phyloP scores from a whole-genome alignment of 208 protist genomes.

The Leishmania amazonensis region DNA sequence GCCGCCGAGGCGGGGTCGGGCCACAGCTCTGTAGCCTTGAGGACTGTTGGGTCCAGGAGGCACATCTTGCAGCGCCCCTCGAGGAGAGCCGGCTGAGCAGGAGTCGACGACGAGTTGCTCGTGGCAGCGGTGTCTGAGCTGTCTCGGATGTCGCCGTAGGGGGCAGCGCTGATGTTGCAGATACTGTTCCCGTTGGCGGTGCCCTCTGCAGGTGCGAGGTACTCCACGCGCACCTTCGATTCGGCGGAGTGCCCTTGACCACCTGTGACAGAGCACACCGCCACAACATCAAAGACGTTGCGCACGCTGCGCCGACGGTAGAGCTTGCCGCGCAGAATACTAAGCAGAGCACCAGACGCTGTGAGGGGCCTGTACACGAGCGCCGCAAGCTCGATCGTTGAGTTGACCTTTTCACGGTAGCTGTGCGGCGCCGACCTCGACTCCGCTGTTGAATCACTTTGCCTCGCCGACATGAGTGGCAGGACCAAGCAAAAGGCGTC shows the following conservation, averaged over 20 bases:
- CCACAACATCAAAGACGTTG: constrained; percentile 48
- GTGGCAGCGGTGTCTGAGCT: neutral
- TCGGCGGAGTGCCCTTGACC: neutral
- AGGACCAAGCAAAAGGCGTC: neutral
- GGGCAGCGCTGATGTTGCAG: neutral
- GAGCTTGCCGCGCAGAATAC: constrained; percentile 51
- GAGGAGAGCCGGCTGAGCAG: neutral
- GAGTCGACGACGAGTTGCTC: neutral
- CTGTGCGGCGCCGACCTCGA: constrained; percentile 6
- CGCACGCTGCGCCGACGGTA: constrained; percentile 65
- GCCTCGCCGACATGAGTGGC: neutral
- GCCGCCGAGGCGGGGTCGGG: neutral
- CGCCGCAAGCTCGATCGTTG: constrained; percentile 37
- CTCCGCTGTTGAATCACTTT: neutral
- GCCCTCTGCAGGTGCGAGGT: neutral
- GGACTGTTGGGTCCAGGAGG: constrained; percentile 22
- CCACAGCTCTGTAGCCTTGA: neutral
- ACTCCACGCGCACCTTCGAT: neutral
- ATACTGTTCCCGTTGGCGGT: neutral
- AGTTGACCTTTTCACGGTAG: constrained; percentile 21
- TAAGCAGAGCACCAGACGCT: constrained; percentile 46
- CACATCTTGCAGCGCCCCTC: constrained; percentile 27
- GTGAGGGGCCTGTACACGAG: constrained; percentile 48
- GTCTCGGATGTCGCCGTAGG: neutral
- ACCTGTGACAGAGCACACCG: neutral